Percentiles rank a stretch among this genome's conserved stretches.
Conservation (phyloP, 2,329 filamentous ascomycete genomes). For the Trichoderma sp. region DNA sequence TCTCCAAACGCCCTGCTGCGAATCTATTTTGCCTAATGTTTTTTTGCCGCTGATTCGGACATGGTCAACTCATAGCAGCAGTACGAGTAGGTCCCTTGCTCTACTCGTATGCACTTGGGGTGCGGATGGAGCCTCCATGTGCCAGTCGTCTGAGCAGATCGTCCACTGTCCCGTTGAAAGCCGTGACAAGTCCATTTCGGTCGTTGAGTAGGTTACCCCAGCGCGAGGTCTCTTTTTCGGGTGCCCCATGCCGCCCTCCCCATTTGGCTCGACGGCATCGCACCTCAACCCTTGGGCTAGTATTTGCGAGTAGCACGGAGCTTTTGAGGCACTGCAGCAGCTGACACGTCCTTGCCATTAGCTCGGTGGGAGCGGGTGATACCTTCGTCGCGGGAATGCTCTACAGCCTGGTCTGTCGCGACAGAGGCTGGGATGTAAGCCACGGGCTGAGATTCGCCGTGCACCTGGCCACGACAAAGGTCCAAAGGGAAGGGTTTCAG, state of each 20-base stretch:
- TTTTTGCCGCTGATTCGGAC: slow-evolving; percentile 24
- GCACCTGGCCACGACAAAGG: slow-evolving; percentile 64
- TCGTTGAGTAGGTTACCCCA: slow-evolving; percentile 57
- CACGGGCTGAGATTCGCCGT: slow-evolving; percentile 60
- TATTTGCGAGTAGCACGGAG: slow-evolving; percentile 9
- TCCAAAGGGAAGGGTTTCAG: slow-evolving; percentile 63
- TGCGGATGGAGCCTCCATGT: slow-evolving; percentile 43
- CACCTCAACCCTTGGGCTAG: neutral
- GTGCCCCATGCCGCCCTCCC: neutral
- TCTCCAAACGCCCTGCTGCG: slow-evolving; percentile 4
- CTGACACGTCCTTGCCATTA: slow-evolving; percentile 32
- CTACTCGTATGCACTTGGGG: slow-evolving; percentile 58
- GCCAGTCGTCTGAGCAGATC: slow-evolving; percentile 30
- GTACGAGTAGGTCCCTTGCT: slow-evolving; percentile 41
- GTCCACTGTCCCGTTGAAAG: slow-evolving; percentile 42
- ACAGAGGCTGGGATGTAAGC: slow-evolving; percentile 46
- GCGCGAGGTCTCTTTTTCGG: neutral
- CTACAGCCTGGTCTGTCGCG: slow-evolving; percentile 55
- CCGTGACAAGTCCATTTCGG: slow-evolving; percentile 38
- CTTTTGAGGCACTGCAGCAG: slow-evolving; percentile 18
- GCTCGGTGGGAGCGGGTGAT: slow-evolving; percentile 70
- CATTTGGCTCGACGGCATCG: neutral
- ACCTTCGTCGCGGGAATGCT: slow-evolving; percentile 72
- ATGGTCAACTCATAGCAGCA: slow-evolving; percentile 11
- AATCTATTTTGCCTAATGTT: neutral